Conservation (phyloP, 1,284 basidiomycete species). For the Moesziomyces aphidis region DNA sequence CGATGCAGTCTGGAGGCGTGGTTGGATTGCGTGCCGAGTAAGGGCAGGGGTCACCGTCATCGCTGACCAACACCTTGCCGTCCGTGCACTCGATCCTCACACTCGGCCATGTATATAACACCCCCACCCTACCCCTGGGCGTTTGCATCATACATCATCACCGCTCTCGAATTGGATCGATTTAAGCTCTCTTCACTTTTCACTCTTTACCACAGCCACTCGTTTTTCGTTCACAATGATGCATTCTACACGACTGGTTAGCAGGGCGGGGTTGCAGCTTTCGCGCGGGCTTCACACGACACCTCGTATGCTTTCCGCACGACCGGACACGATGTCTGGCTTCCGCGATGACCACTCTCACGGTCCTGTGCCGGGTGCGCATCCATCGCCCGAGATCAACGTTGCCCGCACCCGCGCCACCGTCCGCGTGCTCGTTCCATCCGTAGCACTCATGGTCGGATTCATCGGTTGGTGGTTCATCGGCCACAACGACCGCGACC, state of each 20-base stretch:
- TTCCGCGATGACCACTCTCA: constrained; percentile 35
- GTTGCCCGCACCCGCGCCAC: constrained; percentile 35
- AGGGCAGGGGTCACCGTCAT: neutral
- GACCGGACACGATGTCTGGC: constrained; percentile 35
- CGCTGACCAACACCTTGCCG: neutral
- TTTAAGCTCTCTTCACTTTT: too few relatives aligned
- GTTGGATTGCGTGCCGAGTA: too few relatives aligned
- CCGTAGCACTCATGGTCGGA: constrained; percentile 33
- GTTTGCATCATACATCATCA: too few relatives aligned
- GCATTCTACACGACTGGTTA: constrained; percentile 15
- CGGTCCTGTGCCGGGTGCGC: constrained; percentile 36
- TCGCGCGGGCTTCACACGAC: constrained; percentile 14
- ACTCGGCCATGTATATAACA: neutral
- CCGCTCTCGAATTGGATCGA: too few relatives aligned
- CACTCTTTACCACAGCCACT: too few relatives aligned
- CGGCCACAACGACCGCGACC: constrained; percentile 37
- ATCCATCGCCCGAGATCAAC: constrained; percentile 42
- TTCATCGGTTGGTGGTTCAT: constrained; percentile 57
- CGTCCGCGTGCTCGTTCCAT: constrained; percentile 43
- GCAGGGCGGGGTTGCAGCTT: constrained; percentile 13
- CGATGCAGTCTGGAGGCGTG: too few relatives aligned
- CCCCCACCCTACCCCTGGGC: too few relatives aligned
- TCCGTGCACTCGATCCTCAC: neutral
- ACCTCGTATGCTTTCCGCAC: constrained; percentile 21
- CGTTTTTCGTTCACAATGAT: constrained; percentile 11